Conservation (phyloP, 345 rosid species). For the Nasturtium officinale region DNA sequence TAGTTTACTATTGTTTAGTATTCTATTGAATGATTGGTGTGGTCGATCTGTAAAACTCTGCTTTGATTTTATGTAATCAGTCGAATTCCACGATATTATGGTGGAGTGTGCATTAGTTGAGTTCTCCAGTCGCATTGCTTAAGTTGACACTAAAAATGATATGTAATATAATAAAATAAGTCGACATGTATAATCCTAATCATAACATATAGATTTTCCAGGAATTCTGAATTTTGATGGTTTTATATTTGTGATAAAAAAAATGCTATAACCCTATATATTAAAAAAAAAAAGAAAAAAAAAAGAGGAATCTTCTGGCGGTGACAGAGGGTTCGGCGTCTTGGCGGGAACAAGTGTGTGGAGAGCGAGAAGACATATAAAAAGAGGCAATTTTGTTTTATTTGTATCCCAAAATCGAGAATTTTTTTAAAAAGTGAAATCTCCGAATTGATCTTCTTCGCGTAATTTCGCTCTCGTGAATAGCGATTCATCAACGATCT, state of each 20-base stretch:
- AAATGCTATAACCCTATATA: not conserved
- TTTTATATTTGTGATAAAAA: too few species aligned
- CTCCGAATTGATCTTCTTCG: constrained; percentile 23
- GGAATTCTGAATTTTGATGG: too few species aligned
- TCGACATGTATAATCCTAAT: too few species aligned
- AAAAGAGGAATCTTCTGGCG: constrained; percentile 10
- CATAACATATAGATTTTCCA: too few species aligned
- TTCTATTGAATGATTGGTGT: not conserved
- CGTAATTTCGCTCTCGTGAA: constrained; percentile 30
- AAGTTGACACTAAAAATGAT: not conserved
- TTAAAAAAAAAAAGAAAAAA: not conserved
- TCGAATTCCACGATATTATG: not conserved
- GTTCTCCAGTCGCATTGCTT: not conserved
- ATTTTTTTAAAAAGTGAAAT: constrained; percentile 17
- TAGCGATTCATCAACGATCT: constrained; percentile 18
- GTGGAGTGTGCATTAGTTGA: not conserved
- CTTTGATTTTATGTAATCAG: not conserved
- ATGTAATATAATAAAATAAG: too few species aligned
- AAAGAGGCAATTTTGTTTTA: not conserved
- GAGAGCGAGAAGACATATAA: constrained; percentile 22
- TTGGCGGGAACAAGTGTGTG: constrained; percentile 36
- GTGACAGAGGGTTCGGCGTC: constrained; percentile 22
- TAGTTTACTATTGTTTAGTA: not conserved
- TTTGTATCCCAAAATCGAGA: constrained; percentile 14
- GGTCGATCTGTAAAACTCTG: constrained; percentile 2